These are phyloP conservation scores for Pyrus betulifolia DNA, from an alignment of 306 rosid species.

Conservation along the genomic window DNA sequence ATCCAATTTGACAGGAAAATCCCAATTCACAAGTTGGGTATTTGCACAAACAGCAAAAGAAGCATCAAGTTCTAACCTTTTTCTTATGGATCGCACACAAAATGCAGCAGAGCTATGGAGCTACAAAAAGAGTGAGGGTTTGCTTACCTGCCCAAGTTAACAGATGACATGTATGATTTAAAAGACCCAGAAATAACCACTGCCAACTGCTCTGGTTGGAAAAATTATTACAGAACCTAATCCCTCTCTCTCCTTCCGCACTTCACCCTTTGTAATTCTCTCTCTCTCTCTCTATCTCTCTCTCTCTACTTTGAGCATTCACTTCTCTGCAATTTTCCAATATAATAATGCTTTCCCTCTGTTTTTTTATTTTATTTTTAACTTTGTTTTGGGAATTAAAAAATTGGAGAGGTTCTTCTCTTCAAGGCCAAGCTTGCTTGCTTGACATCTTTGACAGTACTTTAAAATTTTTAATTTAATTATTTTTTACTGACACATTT, in stretches of 20 bases:
- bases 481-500: slow-evolving; percentile 76
- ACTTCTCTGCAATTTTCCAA: neutral
- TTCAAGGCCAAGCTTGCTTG: slow-evolving; percentile 74
- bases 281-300: slow-evolving; percentile 24
- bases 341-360: neutral
- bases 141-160: slow-evolving; percentile 54
- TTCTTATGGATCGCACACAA: slow-evolving; percentile 47
- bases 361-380: neutral
- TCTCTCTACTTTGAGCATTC: slow-evolving; percentile 2
- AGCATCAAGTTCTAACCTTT: slow-evolving; percentile 41
- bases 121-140: slow-evolving; percentile 24
- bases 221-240: slow-evolving; percentile 65
- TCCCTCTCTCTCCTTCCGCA: slow-evolving; percentile 28
- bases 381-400: neutral
- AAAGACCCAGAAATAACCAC: slow-evolving; percentile 62
- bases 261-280: slow-evolving; percentile 26
- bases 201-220: slow-evolving; percentile 84
- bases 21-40: slow-evolving; percentile 42
- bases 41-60: slow-evolving; percentile 39
- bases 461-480: neutral
- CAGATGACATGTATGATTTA: slow-evolving; percentile 68
- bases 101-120: slow-evolving; percentile 4
- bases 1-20: slow-evolving; percentile 36
- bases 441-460: slow-evolving; percentile 49
- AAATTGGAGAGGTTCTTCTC: slow-evolving; percentile 71